Evolutionary conservation across 768 basidiomycete genomes (phyloP), one percentile per base, ranked within the genome.

Genomic region (Mrakia frigida): DNA sequence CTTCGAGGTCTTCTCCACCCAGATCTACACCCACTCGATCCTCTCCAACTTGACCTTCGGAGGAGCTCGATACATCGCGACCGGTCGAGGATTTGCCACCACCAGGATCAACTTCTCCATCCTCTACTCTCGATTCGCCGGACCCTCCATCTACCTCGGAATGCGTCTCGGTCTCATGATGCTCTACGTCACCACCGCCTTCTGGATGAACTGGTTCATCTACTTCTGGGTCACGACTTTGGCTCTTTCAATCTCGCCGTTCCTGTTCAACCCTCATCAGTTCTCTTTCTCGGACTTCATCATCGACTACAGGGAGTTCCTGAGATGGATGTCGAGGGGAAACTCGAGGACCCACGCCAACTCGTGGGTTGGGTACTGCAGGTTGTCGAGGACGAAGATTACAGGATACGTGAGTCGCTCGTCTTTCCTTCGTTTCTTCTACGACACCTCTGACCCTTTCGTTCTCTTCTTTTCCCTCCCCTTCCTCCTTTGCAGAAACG

Each of bases 231-330:
- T 98, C 74, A 94, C 96, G 60, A 93, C 95, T 78, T 86, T 94
- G 43, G 89, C 94, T 23, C 88, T 99, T 13, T 98, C 94, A 81
- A 85, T 98, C 79, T 91, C 96, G 41, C 97, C 97, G 11, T 99
- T 99, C 91, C 83, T 98, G 81, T 99, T 98, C 88, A 99, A 98
- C 83, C 97, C 97, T n/a, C 97, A 99, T 84, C 97, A 98, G 70
- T 99, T 99, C 85, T 92, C 92, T 28, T 91, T 94, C 84, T 89
- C 94, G 53, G 97, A 99, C 84, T 99, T 95, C 84, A 88, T 98
- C 83, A 92, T 98, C 82, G 97, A 99, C 84, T 84, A 98, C 82
- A 93, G 96, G 80, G 96, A 98, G 85, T 98, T 94, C 86, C 85
- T 99, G 79, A 89, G 97, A 79, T 99, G 97, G 97, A 98, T 99